Evolutionary conservation across 2,329 filamentous ascomycete genomes (phyloP), one percentile per base, ranked within the genome.

Genomic region (Tolypocladium pustulatum): DNA sequence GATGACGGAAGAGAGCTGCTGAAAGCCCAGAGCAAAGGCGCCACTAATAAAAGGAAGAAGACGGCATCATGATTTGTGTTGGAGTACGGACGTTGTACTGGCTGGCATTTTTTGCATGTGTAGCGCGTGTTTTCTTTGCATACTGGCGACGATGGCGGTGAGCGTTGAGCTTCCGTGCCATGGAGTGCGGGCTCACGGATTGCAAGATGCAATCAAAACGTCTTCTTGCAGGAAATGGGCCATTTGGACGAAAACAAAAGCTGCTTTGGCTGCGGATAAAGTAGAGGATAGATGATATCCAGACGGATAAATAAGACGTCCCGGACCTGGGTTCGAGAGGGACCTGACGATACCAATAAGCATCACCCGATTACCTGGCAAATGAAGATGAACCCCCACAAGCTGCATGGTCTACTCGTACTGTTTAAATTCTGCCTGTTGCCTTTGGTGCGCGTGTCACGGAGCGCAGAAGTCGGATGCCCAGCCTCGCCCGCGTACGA

Each of bases 1-100:
- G 64, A 65, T 13, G 64, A 65, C 20, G 64, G 64, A 60, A 43
- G 37, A 37, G 9, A 22, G 4, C 46, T 40, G 17, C 38, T 17
- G 37, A 12, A 30, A 20, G n/a, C 37, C 17, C 54, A 17, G 5
- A 32, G 17, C 38, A 43, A 43, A 55, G 54, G 17, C 25, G 27
- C 20, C 6, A n/a, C 38, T 9, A 17, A 13, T 10, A 34, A 9
- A 34, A n/a, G 17, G 36, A 5, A 17, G 4, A 27, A 49, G 20
- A 53, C 30, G 4, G 30, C 49, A 53, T 36, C 17, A 13, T 15
- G 30, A 22, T 3, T 36, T 22, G 32, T 34, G n/a, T 34, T 41
- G 49, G 55, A 49, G 55, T 36, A 27, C n/a, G n/a, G 13, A 12
- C 20, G 25, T 51, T 51, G 55, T 22, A 57, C 37, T 51, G 27